These are phyloP conservation scores for Hortiboletus flavorubellus DNA, from an alignment of 768 basidiomycete species.

Conservation along the genomic window DNA sequence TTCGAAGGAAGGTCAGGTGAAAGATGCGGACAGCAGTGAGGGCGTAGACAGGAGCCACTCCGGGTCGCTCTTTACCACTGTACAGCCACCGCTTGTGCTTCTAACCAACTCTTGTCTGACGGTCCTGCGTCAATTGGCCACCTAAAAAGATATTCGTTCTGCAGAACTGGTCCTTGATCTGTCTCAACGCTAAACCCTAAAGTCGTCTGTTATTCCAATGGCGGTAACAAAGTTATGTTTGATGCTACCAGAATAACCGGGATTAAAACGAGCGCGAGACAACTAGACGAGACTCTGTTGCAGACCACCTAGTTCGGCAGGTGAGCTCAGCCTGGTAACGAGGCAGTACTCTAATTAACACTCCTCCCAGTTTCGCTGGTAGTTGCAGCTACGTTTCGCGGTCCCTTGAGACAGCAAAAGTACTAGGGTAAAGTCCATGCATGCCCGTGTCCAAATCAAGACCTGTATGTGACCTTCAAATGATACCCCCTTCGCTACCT, in stretches of 20 bases:
- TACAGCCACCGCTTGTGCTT: conserved; percentile 14
- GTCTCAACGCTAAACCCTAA: too few species aligned
- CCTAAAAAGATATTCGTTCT: too few species aligned
- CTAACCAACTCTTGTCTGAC: too few species aligned
- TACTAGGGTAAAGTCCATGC: neutral
- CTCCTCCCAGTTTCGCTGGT: neutral
- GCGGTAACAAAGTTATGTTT: neutral
- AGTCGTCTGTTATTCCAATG: neutral
- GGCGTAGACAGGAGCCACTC: conserved; percentile 24
- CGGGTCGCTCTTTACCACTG: neutral
- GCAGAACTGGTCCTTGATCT: too few species aligned
- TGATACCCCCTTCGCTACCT: neutral
- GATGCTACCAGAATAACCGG: neutral
- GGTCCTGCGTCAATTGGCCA: too few species aligned
- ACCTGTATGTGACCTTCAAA: neutral
- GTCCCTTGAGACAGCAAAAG: neutral
- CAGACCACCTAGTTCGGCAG: neutral
- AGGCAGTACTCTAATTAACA: neutral
- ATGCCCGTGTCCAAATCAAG: neutral
- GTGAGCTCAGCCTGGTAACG: neutral
- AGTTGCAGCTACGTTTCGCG: neutral
- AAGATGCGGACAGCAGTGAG: neutral
- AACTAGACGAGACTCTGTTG: too few species aligned
- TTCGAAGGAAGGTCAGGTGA: conserved; percentile 21
- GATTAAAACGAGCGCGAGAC: neutral